Percentiles rank a stretch among this genome's conserved stretches.
Conservation (phyloP, 495 filamentous ascomycete species). For the Umbilicaria muhlenbergii region DNA sequence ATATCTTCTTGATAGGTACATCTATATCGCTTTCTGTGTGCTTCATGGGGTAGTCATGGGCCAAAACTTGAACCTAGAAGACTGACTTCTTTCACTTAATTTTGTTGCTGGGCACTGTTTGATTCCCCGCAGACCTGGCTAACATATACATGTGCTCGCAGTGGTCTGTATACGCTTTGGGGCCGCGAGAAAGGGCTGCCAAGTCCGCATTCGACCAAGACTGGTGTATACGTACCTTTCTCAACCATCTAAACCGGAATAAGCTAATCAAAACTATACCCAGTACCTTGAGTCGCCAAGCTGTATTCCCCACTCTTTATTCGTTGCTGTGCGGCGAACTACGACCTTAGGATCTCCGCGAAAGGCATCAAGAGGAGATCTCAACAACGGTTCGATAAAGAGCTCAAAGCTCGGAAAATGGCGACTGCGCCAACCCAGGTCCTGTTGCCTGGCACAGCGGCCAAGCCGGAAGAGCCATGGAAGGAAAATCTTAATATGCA, state of each 20-base stretch:
- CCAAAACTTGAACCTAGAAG: no score
- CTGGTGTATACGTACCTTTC: no score
- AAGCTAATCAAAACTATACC: not conserved
- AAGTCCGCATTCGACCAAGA: no score
- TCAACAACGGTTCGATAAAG: constrained; percentile 6
- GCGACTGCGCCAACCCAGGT: constrained; percentile 12
- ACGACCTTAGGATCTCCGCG: constrained; percentile 26
- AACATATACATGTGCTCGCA: no score
- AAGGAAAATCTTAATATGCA: constrained; percentile 69
- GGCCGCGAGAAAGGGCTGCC: no score
- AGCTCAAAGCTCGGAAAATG: constrained; percentile 9
- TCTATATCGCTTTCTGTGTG: no score
- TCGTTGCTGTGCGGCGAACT: constrained; percentile 31
- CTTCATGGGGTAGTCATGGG: no score
- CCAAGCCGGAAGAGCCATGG: constrained; percentile 30
- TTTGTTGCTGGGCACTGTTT: no score
- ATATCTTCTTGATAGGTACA: no score
- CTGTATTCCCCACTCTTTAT: constrained; percentile 52
- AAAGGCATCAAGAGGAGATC: constrained; percentile 26
- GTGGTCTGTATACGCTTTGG: no score
- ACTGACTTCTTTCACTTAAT: no score
- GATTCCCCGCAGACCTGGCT: no score
- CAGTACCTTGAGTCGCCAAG: constrained; percentile 28
- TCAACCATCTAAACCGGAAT: not conserved
- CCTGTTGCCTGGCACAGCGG: constrained; percentile 17